Base-by-base conservation (phyloP, 1,139 yeast species). In the Suhomyces taliae region DNA sequence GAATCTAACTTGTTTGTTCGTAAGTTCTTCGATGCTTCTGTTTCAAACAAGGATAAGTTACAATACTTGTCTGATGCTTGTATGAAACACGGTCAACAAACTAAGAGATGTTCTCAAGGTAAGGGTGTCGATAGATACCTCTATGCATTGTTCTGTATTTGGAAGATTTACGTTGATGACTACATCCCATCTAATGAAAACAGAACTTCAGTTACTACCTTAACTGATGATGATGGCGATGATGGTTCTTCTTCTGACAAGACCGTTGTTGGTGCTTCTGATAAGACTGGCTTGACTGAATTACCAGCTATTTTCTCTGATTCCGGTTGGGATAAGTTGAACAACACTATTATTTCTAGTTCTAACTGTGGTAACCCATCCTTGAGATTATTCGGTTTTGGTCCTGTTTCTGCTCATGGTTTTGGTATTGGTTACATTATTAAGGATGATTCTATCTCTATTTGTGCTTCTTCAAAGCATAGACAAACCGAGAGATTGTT, bases 371-470 rank as follows among this genome's bases (percentile, higher is more conserved):
- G 97, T 47, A 90, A 90, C 63, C 96, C 97, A 7, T 82, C 96
- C 1, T 75, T 90, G 53, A 80, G 91, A 57, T 78, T 87, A 51
- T 90, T 90, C 69, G 97, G 97, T 0, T 90, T 90, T 68, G 97
- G 97, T 6, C 97, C 97, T 3, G 91, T 88, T 7, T 80, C 90
- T 33, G 84, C 95, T 24, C 90, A 87, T 59, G 97, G 97, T 12
- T 90, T 87, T 69, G 97, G 97, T 27, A 78, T 90, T 43, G 97
- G 96, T 3, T 90, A 90, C 65, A 90, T 90, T 57, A 86, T 90
- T 59, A 89, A 90, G 64, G 90, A 82, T 49, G 90, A 88, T 60
- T 84, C 93, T 5, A 82, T 90, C 45, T 85, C 95, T 2, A 82
- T 90, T 37, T 90, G 96, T 64, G 95, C 89, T 1, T 82, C 95